phyloP scores from a whole-genome alignment of 768 basidiomycete species.

The Galerina sulciceps region DNA sequence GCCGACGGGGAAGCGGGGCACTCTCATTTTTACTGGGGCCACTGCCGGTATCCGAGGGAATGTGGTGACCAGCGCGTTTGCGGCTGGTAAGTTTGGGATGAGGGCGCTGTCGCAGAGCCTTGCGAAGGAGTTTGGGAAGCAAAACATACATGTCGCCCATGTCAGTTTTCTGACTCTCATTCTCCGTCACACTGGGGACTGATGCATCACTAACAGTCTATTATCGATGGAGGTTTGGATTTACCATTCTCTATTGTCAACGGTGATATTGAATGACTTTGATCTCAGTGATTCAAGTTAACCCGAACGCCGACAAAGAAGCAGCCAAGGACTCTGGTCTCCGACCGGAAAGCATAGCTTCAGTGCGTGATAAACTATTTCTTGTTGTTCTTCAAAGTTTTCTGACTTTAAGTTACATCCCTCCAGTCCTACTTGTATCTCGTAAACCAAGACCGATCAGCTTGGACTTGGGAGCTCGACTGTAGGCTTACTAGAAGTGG shows the following conservation, averaged over 20 bases:
- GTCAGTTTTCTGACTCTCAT: constrained; percentile 44
- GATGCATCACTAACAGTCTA: constrained; percentile 40
- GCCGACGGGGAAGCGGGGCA: constrained; percentile 56
- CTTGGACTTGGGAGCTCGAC: constrained; percentile 83
- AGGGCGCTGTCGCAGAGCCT: constrained; percentile 72
- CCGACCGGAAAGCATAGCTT: constrained; percentile 39
- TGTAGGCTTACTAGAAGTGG: too few relatives aligned
- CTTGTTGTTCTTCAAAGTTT: background rate
- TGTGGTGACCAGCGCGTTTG: constrained; percentile 59
- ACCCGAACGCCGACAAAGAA: constrained; percentile 29
- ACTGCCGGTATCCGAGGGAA: constrained; percentile 72
- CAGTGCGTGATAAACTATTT: background rate
- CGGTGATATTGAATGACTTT: background rate
- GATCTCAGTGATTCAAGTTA: constrained; percentile 39
- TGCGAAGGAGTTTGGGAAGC: constrained; percentile 74
- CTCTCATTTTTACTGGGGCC: constrained; percentile 75
- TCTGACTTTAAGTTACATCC: background rate
- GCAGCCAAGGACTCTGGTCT: constrained; percentile 52
- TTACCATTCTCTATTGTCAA: background rate
- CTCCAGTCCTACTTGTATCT: constrained; percentile 67
- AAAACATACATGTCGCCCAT: constrained; percentile 79
- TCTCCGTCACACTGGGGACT: background rate
- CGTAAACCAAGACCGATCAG: constrained; percentile 68
- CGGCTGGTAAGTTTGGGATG: constrained; percentile 66
- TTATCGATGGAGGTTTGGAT: constrained; percentile 67